Conservation (phyloP, 371 early-diverging fungal species). For the Lichtheimia hyalospora region DNA sequence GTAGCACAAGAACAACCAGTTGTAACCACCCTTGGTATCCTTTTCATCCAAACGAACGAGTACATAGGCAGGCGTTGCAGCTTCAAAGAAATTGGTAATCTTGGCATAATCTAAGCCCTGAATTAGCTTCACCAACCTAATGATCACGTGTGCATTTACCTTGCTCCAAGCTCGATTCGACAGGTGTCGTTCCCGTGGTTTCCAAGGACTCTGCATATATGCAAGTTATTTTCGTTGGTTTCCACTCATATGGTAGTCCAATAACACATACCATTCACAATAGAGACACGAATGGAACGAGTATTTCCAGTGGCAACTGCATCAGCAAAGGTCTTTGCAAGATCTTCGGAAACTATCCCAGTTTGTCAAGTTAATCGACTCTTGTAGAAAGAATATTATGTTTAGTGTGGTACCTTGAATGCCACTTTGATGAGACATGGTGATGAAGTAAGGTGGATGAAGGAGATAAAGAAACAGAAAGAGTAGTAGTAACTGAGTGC, state of each 20-base stretch:
- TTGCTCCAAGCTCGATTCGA: conserved; percentile 56
- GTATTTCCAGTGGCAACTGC: conserved; percentile 35
- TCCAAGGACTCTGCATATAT: conserved; percentile 39
- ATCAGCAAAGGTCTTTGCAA: conserved; percentile 45
- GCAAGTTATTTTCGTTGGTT: neutral
- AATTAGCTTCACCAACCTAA: neutral
- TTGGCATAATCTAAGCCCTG: conserved; percentile 48
- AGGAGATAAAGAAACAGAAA: too few relatives aligned
- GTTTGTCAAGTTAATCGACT: neutral
- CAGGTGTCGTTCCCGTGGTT: conserved; percentile 43
- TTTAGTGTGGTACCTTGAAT: conserved; percentile 40
- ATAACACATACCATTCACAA: conserved; percentile 44
- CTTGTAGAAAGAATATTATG: neutral
- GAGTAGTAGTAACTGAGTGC: too few relatives aligned
- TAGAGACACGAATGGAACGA: conserved; percentile 51
- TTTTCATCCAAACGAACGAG: conserved; percentile 66
- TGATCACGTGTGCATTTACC: conserved; percentile 29
- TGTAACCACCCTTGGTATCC: conserved; percentile 40
- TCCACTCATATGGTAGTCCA: neutral
- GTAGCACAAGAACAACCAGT: conserved; percentile 78
- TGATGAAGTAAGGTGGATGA: conserved; percentile 1
- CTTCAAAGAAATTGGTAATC: conserved; percentile 51
- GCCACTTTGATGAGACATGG: conserved; percentile 63
- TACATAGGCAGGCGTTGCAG: conserved; percentile 65
- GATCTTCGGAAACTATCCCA: conserved; percentile 50